Evolutionary conservation across 2,329 filamentous ascomycete genomes (phyloP).

Genomic region (Pyrenophora tritici-repentis): DNA sequence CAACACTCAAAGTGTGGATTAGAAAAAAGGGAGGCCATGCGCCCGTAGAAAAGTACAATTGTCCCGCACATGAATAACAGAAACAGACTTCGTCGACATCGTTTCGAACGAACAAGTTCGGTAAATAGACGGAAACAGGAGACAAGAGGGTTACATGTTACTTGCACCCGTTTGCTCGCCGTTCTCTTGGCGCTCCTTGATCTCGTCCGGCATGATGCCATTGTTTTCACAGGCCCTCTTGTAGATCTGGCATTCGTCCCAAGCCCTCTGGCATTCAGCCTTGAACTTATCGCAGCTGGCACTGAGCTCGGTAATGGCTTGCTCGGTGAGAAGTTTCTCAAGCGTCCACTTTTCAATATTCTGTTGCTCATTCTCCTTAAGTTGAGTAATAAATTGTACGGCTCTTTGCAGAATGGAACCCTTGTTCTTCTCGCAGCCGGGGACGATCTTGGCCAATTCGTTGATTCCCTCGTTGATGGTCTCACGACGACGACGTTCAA

Average conservation of each 20-base stretch:
- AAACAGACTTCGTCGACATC: constrained; percentile 12
- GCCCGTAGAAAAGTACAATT: constrained; percentile 7
- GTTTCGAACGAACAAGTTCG: constrained; percentile 3
- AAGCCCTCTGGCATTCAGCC: constrained; percentile 75
- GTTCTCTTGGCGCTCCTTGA: constrained; percentile 48
- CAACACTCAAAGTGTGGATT: constrained; percentile 7
- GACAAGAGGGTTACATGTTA: constrained; percentile 17
- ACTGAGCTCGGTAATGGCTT: constrained; percentile 86
- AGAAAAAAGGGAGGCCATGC: neutral
- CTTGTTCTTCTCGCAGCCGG: constrained; percentile 98
- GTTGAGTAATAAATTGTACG: constrained; percentile 89
- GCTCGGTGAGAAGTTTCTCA: constrained; percentile 87
- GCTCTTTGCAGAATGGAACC: constrained; percentile 93
- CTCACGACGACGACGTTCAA: constrained; percentile 93
- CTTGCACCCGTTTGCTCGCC: constrained; percentile 44
- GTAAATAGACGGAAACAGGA: neutral
- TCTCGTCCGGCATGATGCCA: constrained; percentile 48
- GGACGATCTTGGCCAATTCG: constrained; percentile 95
- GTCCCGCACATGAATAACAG: constrained; percentile 11
- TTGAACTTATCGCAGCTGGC: constrained; percentile 87
- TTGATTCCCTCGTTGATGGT: constrained; percentile 99
- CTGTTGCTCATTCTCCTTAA: constrained; percentile 91
- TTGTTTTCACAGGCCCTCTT: constrained; percentile 58
- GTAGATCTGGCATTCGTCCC: constrained; percentile 78
- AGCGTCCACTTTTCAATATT: constrained; percentile 95